Base-by-base conservation (phyloP, 2,329 filamentous ascomycete species). In the Botryotinia narcissicola region DNA sequence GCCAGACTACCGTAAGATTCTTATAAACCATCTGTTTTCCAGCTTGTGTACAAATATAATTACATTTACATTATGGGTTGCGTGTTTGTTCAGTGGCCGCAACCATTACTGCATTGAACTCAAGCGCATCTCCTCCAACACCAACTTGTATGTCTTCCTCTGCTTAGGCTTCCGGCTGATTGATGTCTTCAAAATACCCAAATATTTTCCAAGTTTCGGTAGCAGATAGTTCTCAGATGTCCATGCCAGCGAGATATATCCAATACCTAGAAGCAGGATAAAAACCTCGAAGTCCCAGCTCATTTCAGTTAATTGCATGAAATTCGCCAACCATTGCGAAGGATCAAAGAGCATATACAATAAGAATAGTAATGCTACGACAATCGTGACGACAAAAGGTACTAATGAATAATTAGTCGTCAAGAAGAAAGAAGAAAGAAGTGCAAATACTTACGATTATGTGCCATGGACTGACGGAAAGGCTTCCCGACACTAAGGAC, bases 401-500 rank as follows among this genome's bases (percentile, higher is more conserved):
- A 92, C 93, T 95, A 76, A 10, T 40, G 75, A 61, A 40, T 73
- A 71, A 32, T 74, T 71, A 72, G 74, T 69, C 42, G 40, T 62
- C 10, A 59, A 25, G 10, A 71, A 46, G n/a, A 48, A 32, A 44
- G 40, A 20, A 61, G 37, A 6, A 40, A 35, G 35, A 35, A 57
- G 54, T 59, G 74, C 59, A 75, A 62, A 60, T 37, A 85, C 91
- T 83, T 82, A 94, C 93, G 89, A 80, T 99, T 99, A 74, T 92
- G 87, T 29, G 85, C 85, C 85, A 94, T 93, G 25, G 89, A 88
- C 78, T 96, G 92, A 71, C 96, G 88, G 84, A 97, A 99, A 0
- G 96, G 96, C 48, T 89, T 90, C 1, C 96, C 97, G n/a, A 96
- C 93, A 78, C 92, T 97, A 44, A 99, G 86, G 1, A 98, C 92